Evolutionary conservation across 352 stramenopile species (phyloP).

Genomic region (Globisporangium iwayamae): DNA sequence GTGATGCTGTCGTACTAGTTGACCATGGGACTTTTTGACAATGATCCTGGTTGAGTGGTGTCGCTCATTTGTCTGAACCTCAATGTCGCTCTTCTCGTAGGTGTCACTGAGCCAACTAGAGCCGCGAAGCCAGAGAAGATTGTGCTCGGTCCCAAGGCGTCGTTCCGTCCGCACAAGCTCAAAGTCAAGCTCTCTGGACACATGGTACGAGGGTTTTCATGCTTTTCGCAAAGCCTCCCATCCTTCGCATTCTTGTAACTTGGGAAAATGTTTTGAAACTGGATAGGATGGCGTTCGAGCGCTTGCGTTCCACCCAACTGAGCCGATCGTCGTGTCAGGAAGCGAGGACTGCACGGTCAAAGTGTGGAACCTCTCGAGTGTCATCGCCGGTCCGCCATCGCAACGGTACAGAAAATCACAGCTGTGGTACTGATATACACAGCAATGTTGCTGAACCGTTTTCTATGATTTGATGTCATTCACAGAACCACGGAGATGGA

Average conservation of each 20-base stretch:
- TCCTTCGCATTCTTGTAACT: slow-evolving; percentile 1
- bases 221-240: too few species aligned
- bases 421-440: neutral
- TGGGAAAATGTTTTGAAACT: neutral
- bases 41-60: neutral
- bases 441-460: neutral
- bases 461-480: neutral
- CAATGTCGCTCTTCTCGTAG: slow-evolving; percentile 2
- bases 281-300: slow-evolving; percentile 70
- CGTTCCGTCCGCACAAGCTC: slow-evolving; percentile 75
- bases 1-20: slow-evolving; percentile 9
- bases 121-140: slow-evolving; percentile 45
- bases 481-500: slow-evolving; percentile 67
- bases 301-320: slow-evolving; percentile 76
- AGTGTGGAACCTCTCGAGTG: slow-evolving; percentile 74
- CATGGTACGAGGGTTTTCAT: slow-evolving; percentile 36
- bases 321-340: slow-evolving; percentile 76
- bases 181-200: slow-evolving; percentile 85
- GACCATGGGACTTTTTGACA: too few species aligned
- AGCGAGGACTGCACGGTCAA: slow-evolving; percentile 85
- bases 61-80: neutral
- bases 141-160: slow-evolving; percentile 46
- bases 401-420: slow-evolving; percentile 31
- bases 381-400: slow-evolving; percentile 55
- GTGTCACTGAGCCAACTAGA: slow-evolving; percentile 27